phyloP scores from a whole-genome alignment of 169 alveolate species.

The Theileria orientalis region DNA sequence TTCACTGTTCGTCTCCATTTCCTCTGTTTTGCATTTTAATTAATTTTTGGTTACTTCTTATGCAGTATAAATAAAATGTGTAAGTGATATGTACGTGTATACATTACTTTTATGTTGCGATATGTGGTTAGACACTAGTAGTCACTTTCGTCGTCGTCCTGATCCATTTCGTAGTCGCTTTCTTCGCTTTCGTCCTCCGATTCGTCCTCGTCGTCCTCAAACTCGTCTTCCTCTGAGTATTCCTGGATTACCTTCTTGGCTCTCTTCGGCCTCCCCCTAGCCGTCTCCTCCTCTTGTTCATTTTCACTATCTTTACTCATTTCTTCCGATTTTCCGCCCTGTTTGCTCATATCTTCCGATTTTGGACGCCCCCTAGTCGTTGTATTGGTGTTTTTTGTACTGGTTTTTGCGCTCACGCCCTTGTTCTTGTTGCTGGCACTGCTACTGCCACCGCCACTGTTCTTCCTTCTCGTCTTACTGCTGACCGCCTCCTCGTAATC shows the following conservation, averaged over 20 bases:
- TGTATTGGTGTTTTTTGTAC: too few species aligned
- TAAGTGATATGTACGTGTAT: not conserved
- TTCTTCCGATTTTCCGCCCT: not conserved
- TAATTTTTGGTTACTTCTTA: not conserved
- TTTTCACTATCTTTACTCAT: not conserved
- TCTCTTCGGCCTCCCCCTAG: conserved; percentile 10
- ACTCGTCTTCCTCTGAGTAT: conserved; percentile 25
- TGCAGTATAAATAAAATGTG: not conserved
- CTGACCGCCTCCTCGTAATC: not conserved
- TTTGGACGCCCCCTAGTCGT: too few species aligned
- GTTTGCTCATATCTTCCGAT: too few species aligned
- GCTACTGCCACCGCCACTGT: too few species aligned
- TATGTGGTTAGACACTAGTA: conserved; percentile 11
- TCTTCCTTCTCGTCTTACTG: too few species aligned
- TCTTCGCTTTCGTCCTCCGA: conserved; percentile 4
- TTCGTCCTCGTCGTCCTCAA: conserved; percentile 8
- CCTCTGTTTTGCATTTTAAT: not conserved
- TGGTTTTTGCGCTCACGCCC: too few species aligned
- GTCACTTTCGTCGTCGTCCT: conserved; percentile 20
- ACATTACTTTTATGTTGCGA: not conserved
- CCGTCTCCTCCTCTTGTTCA: not conserved
- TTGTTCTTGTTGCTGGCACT: too few species aligned
- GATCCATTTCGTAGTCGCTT: conserved; percentile 5
- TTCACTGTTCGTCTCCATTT: conserved; percentile 50
- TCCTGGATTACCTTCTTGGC: not conserved